Base-by-base conservation (phyloP, 352 stramenopile species). In the Phytophthora ramorum region DNA sequence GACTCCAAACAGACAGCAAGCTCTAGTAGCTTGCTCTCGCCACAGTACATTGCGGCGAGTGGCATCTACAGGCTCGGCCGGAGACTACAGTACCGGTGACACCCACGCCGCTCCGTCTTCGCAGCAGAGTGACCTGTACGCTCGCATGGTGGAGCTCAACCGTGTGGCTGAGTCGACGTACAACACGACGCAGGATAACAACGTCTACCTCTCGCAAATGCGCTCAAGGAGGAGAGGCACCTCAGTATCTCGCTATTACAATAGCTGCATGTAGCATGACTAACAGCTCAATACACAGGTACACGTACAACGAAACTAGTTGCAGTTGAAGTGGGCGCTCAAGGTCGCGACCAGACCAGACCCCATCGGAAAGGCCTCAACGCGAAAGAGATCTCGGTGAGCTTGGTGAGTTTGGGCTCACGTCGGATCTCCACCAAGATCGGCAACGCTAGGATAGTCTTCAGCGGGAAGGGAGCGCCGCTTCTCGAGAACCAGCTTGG, bases 61-160 rank as follows among this genome's bases (percentile, higher is more conserved):
- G 13, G 52, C 52, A 14, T 64, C 50, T 40, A 63, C 66, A 43
- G 52, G 53, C 3, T 59, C 66, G 7, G 24, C 30, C 10, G 32
- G 26, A 32, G 26, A 32, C 26, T 32, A 32, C 26, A 32, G 26
- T 8, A 24, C 22, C 22, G 22, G 22, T 24, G 7, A 4, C 7
- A 32, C 2, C 58, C 14, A 52, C 58, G 19, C 60, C 40, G 38
- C 52, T 40, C 30, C 63, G 43, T 43, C 49, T 8, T 54, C 63
- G 26, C 30, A 26, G 50, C 44, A 49, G 20, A 58, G 32, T 16
- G 58, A 65, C 50, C 58, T 76, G 51, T 52, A 73, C 28, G 48
- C 58, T 12, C 57, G 63, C 32, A 76, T 76, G 63, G 14, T 63
- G 44, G 69, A 76, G 49, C 64, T 77, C 20, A 69, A 70, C 54